A percentile compares a stretch with the other conserved stretches of the same genome.
These are phyloP conservation scores for Sclerotinia nivalis DNA, from an alignment of 2,329 filamentous ascomycete genomes.

Conservation along the genomic window DNA sequence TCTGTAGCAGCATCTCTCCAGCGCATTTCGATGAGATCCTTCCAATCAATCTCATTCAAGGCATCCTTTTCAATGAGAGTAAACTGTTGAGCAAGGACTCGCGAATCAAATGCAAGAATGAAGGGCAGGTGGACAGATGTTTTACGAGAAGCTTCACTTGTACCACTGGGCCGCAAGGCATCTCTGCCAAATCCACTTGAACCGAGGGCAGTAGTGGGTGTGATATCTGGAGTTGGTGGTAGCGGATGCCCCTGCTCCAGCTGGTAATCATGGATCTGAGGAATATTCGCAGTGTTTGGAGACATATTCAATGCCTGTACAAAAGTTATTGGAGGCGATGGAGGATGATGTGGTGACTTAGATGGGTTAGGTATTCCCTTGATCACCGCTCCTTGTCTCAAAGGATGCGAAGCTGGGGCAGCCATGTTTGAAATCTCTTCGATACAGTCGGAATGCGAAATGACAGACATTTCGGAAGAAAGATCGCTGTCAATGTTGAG, in stretches of 20 bases:
- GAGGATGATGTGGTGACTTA: conserved; percentile 39
- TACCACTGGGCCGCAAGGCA: conserved; percentile 34
- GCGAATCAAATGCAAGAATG: conserved; percentile 77
- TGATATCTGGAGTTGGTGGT: conserved; percentile 40
- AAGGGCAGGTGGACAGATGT: conserved; percentile 67
- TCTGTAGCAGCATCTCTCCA: conserved; percentile 73
- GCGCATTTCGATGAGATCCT: conserved; percentile 78
- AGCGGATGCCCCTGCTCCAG: conserved; percentile 26
- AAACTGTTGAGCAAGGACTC: conserved; percentile 77
- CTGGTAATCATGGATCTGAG: conserved; percentile 43
- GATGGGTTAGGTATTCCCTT: conserved; percentile 37
- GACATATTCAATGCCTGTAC: conserved; percentile 50
- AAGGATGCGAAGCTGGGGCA: conserved; percentile 41
- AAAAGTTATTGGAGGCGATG: conserved; percentile 52
- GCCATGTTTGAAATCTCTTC: conserved; percentile 37
- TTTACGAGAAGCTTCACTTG: conserved; percentile 38
- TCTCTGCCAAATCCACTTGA: conserved; percentile 27
- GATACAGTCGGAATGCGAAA: conserved; percentile 40
- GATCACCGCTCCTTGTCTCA: conserved; percentile 33
- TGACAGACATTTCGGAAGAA: conserved; percentile 62
- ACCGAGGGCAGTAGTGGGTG: conserved; percentile 32
- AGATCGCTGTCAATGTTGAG: conserved; percentile 49
- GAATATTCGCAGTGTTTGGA: conserved; percentile 43
- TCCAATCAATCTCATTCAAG: conserved; percentile 84
- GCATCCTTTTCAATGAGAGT: conserved; percentile 86